phyloP scores from a whole-genome alignment of 495 filamentous ascomycete genomes.

The Glarea lozoyensis region DNA sequence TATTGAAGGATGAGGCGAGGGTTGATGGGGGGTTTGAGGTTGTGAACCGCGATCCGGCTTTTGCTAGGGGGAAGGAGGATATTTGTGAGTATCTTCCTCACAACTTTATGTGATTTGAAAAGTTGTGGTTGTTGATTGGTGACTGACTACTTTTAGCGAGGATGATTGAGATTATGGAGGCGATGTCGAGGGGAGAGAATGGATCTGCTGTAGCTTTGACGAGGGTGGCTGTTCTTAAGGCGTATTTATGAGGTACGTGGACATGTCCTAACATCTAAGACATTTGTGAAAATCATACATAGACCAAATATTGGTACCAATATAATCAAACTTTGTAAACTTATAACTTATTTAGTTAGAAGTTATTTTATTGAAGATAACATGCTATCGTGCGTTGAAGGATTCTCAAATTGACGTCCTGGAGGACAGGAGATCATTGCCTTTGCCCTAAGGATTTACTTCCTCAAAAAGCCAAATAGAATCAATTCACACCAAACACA shows the following conservation, averaged over 20 bases:
- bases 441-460: too few relatives aligned
- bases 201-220: conserved; percentile 44
- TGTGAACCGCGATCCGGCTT: conserved; percentile 37
- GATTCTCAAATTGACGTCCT: too few relatives aligned
- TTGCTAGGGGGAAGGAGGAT: conserved; percentile 45
- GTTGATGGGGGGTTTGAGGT: conserved; percentile 7
- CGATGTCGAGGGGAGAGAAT: conserved; percentile 41
- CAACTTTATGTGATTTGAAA: background rate
- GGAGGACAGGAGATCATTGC: too few relatives aligned
- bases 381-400: too few relatives aligned
- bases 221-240: conserved; percentile 44
- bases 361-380: too few relatives aligned
- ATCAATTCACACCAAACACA: too few relatives aligned
- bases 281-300: too few relatives aligned
- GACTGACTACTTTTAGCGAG: conserved; percentile 28
- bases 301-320: too few relatives aligned
- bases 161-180: conserved; percentile 51
- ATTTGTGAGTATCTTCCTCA: conserved; percentile 32
- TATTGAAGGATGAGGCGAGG: conserved; percentile 20
- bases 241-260: conserved; percentile 31
- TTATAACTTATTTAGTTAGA: too few relatives aligned
- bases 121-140: background rate
- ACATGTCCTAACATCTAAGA: too few relatives aligned
- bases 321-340: too few relatives aligned
- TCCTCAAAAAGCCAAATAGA: too few relatives aligned